phyloP scores from a whole-genome alignment of 495 filamentous ascomycete species.

The Penicillium paradoxum region DNA sequence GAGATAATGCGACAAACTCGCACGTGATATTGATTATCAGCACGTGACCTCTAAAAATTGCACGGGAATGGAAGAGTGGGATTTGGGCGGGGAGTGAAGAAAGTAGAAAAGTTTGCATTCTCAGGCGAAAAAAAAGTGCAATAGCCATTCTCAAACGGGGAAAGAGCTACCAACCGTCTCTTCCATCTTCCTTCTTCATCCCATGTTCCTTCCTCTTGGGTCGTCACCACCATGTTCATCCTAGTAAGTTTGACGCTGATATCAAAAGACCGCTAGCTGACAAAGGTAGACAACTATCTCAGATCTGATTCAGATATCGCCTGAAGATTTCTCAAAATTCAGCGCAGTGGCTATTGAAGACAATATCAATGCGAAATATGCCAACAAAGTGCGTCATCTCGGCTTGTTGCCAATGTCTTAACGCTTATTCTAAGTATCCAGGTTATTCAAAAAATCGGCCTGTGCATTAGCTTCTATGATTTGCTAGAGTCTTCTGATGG shows the following conservation, averaged over 20 bases:
- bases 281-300: constrained; percentile 60
- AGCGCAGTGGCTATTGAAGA: constrained; percentile 80
- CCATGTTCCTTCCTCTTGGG: not conserved
- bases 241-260: constrained; percentile 36
- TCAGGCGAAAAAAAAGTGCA: not conserved
- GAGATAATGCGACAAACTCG: not conserved
- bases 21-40: not conserved
- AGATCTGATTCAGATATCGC: constrained; percentile 86
- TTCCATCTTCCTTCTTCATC: not conserved
- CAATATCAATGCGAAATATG: constrained; percentile 91
- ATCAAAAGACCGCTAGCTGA: constrained; percentile 12
- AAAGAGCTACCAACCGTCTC: not conserved
- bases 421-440: constrained; percentile 17
- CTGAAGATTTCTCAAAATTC: constrained; percentile 76
- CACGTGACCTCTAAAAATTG: not conserved
- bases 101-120: constrained; percentile 12
- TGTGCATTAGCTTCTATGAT: constrained; percentile 90
- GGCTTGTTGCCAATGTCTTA: not conserved
- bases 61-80: not conserved
- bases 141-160: not conserved
- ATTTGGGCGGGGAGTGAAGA: not conserved
- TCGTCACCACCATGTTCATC: constrained; percentile 50
- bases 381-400: constrained; percentile 66
- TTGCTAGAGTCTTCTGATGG: constrained; percentile 83
- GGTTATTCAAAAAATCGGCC: constrained; percentile 75